Base-by-base conservation (phyloP, 352 stramenopile genomes). In the Pythium biforme region DNA sequence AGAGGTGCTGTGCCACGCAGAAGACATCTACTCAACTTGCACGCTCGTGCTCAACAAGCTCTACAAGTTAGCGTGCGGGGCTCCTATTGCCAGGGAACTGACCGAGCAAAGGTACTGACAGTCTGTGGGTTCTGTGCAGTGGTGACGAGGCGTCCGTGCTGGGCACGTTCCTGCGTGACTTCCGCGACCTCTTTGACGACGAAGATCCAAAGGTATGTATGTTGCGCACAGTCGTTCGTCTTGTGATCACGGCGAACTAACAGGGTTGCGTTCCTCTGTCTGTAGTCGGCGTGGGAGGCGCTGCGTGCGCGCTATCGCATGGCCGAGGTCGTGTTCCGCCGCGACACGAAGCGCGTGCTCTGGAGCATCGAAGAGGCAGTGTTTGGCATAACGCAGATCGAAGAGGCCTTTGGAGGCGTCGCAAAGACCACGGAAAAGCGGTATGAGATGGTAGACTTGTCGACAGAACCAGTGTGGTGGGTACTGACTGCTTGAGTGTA, bases 321-420 rank as follows among this genome's bases (percentile, higher is more conserved):
- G 11, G 63, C 76, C 7, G 66, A 77, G 11, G 62, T 59, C 15
- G 37, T 70, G 22, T 94, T 94, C 52, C 72, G 79, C 4, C 77
- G 84, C n/a, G 82, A 94, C 52, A 83, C 90, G 74, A 83, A 83
- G 63, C 79, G 82, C 22, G 70, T 75, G 23, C 54, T 94, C 48
- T 72, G 58, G 22, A 46, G 66, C 46, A 76, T 94, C 0, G 81
- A 92, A 59, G 66, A 73, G 2, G 57, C 68, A 20, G 68, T 74
- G 9, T 66, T 90, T 52, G 84, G 84, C 0, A 56, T 70, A 11
- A 88, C 81, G 11, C 62, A 76, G 41, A 79, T 91, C n/a, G 82
- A 89, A 57, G 55, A 70, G 8, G 63, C 66, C 20, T 81, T 89
- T 45, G 66, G 29, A 12, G 22, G 46, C 1, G 57, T 52, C 29